Evolutionary conservation across 768 basidiomycete species (phyloP), one percentile per base, ranked within the genome.

Genomic region (Fomitopsis serialis): DNA sequence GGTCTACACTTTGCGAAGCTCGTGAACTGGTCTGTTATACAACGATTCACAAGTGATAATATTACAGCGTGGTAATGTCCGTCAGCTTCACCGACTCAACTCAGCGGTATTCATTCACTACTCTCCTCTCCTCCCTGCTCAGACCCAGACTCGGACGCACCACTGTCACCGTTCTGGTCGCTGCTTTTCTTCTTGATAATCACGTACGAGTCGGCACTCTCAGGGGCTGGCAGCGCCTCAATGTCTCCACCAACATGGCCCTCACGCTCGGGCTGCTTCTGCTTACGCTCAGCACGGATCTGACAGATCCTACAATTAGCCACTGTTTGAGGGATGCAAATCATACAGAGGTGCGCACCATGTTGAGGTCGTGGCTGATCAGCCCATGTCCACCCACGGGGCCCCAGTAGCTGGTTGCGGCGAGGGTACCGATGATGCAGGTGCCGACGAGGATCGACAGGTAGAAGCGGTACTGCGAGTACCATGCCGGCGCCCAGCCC

Each of bases 401-500:
- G 2, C 89, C 89, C 70, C 84, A 95, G 71, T 89, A 94, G 23
- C 88, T 87, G 2, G 84, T 89, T 12, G 91, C 94, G 2, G 88
- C 91, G 47, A 99, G 76, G 1, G 95, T 92, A 42, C 85, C 85
- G 56, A 98, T 85, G 68, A 98, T 95, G 66, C 89, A 91, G 6
- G 83, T 80, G 36, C 89, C 89, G 36, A 89, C 86, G 43, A 92
- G 81, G 55, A 96, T 78, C 17, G 94, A 94, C n/a, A 97, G 78
- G 69, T 97, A 98, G 75, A 97, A 98, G 46, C 95, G 82, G 69
- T 99, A 99, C 64, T 97, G 94, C 4, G 93, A 90, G 68, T 93
- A 98, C 95, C 95, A 98, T 56, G 78, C 80, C 4, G 95, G 93
- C 17, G 95, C 92, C 96, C 96, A 99, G 27, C 95, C 95, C 11